A percentile compares a stretch with the other conserved stretches of the same genome.
phyloP scores from a whole-genome alignment of 2,329 filamentous ascomycete species.

The Cladorrhinum sp. region DNA sequence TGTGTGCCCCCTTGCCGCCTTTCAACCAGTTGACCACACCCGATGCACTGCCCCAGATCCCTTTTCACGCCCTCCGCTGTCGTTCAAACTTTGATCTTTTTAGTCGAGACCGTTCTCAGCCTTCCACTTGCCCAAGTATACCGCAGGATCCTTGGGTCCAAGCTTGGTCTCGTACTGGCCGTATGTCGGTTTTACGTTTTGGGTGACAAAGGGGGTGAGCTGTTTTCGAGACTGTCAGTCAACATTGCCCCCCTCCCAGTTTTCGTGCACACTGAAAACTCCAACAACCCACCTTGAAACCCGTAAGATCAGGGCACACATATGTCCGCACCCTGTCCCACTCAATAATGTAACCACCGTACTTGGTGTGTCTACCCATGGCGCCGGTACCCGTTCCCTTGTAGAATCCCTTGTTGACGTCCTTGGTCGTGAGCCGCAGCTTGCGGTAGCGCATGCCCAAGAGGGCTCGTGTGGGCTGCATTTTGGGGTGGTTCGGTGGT shows the following conservation, averaged over 20 bases:
- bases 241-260: background rate
- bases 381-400: constrained; percentile 89
- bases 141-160: constrained; percentile 59
- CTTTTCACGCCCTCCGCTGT: background rate
- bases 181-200: constrained; percentile 50
- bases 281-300: constrained; percentile 62
- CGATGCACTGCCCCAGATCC: background rate
- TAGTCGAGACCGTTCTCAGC: constrained; percentile 61
- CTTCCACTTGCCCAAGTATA: constrained; percentile 67
- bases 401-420: constrained; percentile 92
- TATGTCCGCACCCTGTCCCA: constrained; percentile 89
- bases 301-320: constrained; percentile 68
- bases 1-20: too few species aligned
- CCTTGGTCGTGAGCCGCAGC: constrained; percentile 83
- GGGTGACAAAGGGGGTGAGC: constrained; percentile 77
- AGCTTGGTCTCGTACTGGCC: constrained; percentile 51
- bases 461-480: constrained; percentile 68
- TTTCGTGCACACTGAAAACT: background rate
- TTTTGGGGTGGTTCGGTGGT: constrained; percentile 36
- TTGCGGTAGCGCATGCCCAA: constrained; percentile 65
- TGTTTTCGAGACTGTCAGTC: constrained; percentile 37
- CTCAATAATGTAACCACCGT: constrained; percentile 81
- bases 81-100: constrained; percentile 19
- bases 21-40: background rate
- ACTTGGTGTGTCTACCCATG: constrained; percentile 80